Base-by-base conservation (phyloP, 2,329 filamentous ascomycete genomes). In the Trichoderma sp. region DNA sequence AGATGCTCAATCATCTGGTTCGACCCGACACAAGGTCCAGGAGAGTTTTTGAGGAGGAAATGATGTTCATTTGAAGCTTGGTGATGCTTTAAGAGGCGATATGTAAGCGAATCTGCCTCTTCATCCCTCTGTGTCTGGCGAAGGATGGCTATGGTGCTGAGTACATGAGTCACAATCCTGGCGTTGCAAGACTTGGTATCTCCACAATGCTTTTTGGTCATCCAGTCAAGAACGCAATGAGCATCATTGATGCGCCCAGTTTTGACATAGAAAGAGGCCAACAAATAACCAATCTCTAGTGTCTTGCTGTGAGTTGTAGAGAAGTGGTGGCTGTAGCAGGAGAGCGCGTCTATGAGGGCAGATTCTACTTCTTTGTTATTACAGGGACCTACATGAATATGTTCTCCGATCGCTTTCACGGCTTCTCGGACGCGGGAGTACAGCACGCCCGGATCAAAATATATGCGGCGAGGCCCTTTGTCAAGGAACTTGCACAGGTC, bases 11-110 rank as follows among this genome's bases (percentile, higher is more conserved):
- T 14, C 28, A n/a, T 60, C 11, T 60, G 6, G 11, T 12, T 21
- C 30, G 15, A 12, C 14, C 6, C 5, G 6, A 12, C 3, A 14
- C 1, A 18, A 34, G 3, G 18, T 2, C 0, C 0, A 12, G n/a
- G 6, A n/a, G 2, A 4, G 11, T 18, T 11, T 4, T 3, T 8
- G 3, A 60, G 28, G 26, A 34, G 32, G n/a, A 60, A 21, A 32
- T 30, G 57, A 8, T 4, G 0, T 4, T 12, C 57, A 6, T 60
- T 3, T 14, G 15, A 6, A 21, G 3, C 1, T 5, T 24, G 30
- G 30, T 11, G 36, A 8, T 43, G 0, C 4, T 30, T 8, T 5
- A 60, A 34, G 8, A 60, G 57, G n/a, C n/a, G n/a, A n/a, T n/a
- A n/a, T 9, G 30, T 34, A 34, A 60, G n/a, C 1, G 14, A 4